Evolutionary conservation across 2,329 filamentous ascomycete species (phyloP), one percentile per base, ranked within the genome.

Genomic region (Chrysosporium queenslandicum): DNA sequence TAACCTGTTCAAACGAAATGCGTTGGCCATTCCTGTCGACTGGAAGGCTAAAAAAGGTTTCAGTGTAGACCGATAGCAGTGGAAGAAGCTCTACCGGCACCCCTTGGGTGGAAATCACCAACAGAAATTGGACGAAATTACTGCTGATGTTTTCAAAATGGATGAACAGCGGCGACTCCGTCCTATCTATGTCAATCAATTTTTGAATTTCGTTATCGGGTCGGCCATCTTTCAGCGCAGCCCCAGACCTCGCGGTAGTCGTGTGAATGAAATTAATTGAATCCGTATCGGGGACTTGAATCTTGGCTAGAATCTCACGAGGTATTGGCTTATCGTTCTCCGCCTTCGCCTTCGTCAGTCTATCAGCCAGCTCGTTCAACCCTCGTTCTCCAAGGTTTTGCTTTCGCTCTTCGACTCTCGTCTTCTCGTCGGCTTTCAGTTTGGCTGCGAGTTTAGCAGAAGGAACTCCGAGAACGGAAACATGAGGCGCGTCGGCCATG

Each of bases 231-330:
- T 80, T 77, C 60, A 82, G 79, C 12, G 90, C 92, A 55, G 82
- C 72, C 27, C 92, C 92, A 43, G 87, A 85, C 23, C 89, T 81
- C 30, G 90, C 92, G 16, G 89, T 94, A 5, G 79, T 82, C 0
- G 89, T 92, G 58, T 89, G 79, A 60, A 96, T 94, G 68, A 98
- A 97, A 65, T 95, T 88, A 46, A 98, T 96, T 0, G 89, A 94
- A 7, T 94, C 86, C 0, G 87, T 87, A 29, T 82, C 79, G 0
- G 92, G 92, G 9, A 97, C 86, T 39, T 80, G 74, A 74, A 94
- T 95, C 50, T 80, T 75, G 55, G 88, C 84, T 12, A 98, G 76
- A n/a, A 96, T 72, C 2, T 86, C 80, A 21, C 81, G 76, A 0
- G 92, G 92, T 53, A 98, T 94, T 6, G 87, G 82, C 60, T 82